Evolutionary conservation across 2,329 filamentous ascomycete species (phyloP).

Genomic region (Trichophyton equinum): DNA sequence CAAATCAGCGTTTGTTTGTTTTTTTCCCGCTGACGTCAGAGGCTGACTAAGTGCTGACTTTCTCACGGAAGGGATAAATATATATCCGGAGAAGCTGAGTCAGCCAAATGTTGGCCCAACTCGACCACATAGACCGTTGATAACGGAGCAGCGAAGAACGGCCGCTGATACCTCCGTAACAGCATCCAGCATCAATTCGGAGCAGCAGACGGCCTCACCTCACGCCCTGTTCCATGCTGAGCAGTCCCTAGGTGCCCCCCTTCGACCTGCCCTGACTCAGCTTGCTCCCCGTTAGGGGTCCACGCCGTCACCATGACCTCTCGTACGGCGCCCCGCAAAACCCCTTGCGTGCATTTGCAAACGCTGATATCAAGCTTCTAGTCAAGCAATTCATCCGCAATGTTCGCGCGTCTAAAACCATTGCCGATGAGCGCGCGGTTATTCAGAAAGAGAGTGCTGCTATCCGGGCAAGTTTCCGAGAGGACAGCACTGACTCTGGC

Average conservation of each 20-base stretch:
- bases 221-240: neutral
- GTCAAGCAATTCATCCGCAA: constrained; percentile 99
- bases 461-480: constrained; percentile 92
- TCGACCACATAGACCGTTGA: neutral
- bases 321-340: constrained; percentile 33
- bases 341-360: constrained; percentile 7
- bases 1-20: neutral
- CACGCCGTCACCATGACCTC: constrained; percentile 45
- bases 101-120: neutral
- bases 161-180: neutral
- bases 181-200: neutral
- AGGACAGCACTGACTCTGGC: constrained; percentile 87
- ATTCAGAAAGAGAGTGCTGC: constrained; percentile 98
- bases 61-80: neutral
- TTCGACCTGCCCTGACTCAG: constrained; percentile 6
- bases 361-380: constrained; percentile 31
- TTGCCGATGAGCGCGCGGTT: constrained; percentile 94
- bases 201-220: neutral
- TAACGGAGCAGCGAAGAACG: neutral
- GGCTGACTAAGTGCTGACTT: neutral
- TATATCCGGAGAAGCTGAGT: neutral
- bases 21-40: neutral
- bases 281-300: constrained; percentile 34
- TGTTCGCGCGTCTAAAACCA: constrained; percentile 95
- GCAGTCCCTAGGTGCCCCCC: neutral